phyloP scores from a whole-genome alignment of 1,284 basidiomycete species.

The Wolfiporia cocos region DNA sequence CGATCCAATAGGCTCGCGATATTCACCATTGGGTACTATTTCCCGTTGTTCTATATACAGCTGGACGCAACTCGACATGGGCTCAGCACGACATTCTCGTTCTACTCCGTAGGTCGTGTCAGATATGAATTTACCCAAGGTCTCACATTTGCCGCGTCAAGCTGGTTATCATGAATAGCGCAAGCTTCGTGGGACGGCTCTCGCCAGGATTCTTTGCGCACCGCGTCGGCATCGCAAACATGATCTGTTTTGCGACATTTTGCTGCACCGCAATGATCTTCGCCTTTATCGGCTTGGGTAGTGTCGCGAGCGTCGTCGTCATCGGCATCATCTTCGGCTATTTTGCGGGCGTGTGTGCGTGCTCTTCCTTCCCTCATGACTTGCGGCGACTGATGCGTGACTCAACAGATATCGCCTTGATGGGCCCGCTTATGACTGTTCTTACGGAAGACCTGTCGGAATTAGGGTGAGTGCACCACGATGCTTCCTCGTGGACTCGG shows the following conservation, averaged over 20 bases:
- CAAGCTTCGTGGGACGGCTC: conserved; percentile 12
- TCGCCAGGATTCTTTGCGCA: conserved; percentile 13
- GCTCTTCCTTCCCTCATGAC: not conserved
- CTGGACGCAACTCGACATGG: conserved; percentile 14
- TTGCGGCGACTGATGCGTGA: too few relatives aligned
- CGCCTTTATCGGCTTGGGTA: conserved; percentile 15
- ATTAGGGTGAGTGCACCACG: conserved; percentile 9
- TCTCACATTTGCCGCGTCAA: conserved; percentile 6
- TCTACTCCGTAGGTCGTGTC: conserved; percentile 13
- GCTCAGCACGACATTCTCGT: conserved; percentile 12
- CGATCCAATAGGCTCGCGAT: not conserved
- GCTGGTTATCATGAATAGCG: conserved; percentile 17
- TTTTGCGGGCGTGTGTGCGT: conserved; percentile 16
- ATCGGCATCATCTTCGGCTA: conserved; percentile 18
- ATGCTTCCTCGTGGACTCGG: not conserved
- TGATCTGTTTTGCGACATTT: conserved; percentile 27
- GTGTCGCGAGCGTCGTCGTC: conserved; percentile 14
- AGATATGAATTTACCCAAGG: not conserved
- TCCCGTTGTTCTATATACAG: conserved; percentile 13
- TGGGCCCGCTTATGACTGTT: conserved; percentile 10
- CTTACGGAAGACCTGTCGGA: conserved; percentile 15
- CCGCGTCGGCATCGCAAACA: conserved; percentile 7
- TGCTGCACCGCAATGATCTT: conserved; percentile 33
- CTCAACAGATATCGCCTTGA: conserved; percentile 14
- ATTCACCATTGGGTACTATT: conserved; percentile 23